Base-by-base conservation (phyloP, 495 filamentous ascomycete species). In the Aspergillus egyptiacus region DNA sequence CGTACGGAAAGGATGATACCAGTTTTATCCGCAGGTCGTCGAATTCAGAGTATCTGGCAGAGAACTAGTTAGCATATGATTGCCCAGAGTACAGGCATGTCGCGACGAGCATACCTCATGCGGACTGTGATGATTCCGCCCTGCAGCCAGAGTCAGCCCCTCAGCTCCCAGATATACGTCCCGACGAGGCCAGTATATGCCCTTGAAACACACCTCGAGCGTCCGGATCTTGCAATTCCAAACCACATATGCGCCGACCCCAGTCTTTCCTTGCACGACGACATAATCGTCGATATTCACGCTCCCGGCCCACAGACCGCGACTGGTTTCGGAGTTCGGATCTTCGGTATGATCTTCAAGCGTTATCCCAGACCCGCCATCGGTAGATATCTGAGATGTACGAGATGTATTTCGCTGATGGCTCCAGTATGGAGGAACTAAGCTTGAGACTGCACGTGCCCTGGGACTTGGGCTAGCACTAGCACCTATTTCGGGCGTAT, bases 141-240 rank as follows among this genome's bases (percentile, higher is more conserved):
- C 77, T 83, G 28, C 2, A 53, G 36, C 46, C 50, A 32, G 43
- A 50, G 42, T 61, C 58, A 67, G 50, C 30, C 17, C 24, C 10
- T 61, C 58, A 67, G 50, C 30, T 18, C 24, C 10, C 27, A 13
- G 5, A 32, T 31, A 19, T 25, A 44, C 17, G 17, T 2, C 40
- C 18, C 20, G 18, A 6, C 6, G 23, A 5, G 5, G 10, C 17
- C 9, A 23, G 35, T 35, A 20, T 37, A 37, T 11, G 10, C 28
- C 7, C 9, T 18, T 33, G 28, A 20, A 33, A 75, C 78, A 58
- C 54, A 85, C 84, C 69, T 87, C 79, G 24, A 87, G 69, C 2
- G 84, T 87, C 56, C 83, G 75, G 28, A 89, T 76, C 22, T 62
- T 79, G 56, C 81, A 85, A 61, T 82, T 83, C 85, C 85, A 89